Conservation (phyloP, 495 filamentous ascomycete species). For the Physcia stellaris region DNA sequence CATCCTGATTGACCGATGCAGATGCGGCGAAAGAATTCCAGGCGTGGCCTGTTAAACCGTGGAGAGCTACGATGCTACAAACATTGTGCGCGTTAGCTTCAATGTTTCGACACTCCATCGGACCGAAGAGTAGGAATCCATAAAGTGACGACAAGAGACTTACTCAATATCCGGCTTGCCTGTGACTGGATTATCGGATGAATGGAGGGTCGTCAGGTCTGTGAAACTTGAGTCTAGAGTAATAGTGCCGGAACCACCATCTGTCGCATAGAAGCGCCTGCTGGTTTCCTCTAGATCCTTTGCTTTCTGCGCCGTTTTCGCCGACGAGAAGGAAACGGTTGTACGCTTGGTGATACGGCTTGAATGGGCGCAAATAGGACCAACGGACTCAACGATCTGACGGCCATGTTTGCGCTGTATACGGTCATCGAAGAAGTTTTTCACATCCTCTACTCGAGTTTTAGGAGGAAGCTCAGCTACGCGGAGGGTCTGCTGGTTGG, state of each 20-base stretch:
- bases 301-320: background rate
- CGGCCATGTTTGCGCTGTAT: background rate
- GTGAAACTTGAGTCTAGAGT: background rate
- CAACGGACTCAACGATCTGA: background rate
- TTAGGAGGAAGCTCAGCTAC: background rate
- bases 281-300: background rate
- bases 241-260: background rate
- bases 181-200: no score
- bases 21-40: constrained; percentile 2
- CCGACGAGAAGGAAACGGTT: constrained; percentile 2
- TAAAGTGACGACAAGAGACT: no score
- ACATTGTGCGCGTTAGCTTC: background rate
- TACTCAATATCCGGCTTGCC: no score
- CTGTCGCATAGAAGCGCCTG: background rate
- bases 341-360: background rate
- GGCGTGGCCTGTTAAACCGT: constrained; percentile 1
- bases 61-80: background rate
- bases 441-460: background rate
- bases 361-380: background rate
- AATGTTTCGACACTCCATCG: background rate
- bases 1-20: background rate
- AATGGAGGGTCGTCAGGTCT: constrained; percentile 4
- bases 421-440: background rate
- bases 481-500: constrained; percentile 2
- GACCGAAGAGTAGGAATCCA: no score